Evolutionary conservation across 2,329 filamentous ascomycete genomes (phyloP), one percentile per base, ranked within the genome.

Genomic region (Fusarium papillatum): DNA sequence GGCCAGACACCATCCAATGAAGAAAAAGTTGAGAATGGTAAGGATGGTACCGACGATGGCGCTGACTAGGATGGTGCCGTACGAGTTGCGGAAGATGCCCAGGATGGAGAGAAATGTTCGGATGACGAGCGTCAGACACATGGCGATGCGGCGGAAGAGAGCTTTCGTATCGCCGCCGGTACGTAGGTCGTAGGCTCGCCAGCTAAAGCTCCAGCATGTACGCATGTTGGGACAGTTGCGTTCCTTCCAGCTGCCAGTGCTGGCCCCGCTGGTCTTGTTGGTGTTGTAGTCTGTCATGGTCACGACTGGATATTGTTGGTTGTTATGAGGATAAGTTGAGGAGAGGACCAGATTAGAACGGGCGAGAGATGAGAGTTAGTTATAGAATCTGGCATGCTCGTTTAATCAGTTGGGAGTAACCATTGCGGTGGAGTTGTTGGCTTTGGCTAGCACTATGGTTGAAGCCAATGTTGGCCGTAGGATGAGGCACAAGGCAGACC

Each of bases 171-270:
- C 43, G 43, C 19, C 31, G 3, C 57, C 9, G 17, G 38, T 29
- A 10, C 34, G 36, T 5, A 29, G 38, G 38, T 43, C 24, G 24
- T 61, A 61, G 17, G 59, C 59, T 19, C 11, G 10, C 59, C 59
- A 61, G 24, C 59, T 61, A 10, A 61, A 61, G 38, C 59, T 61
- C 59, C 59, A 61, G 38, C 59, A 61, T 2, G 59, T 61, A 4
- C 59, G 59, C 59, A 61, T 61, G 59, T 61, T 61, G 36, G 59
- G 59, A 41, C 59, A 61, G 59, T 61, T 61, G 24, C 59, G 59
- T 2, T 31, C 17, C 24, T 61, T 61, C 59, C 59, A 61, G 38
- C 59, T 60, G 14, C 55, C 55, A 19, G 8, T 39, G 57, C 22
- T 4, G 22, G 16, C 14, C 0, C 22, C 16, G 38, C 24, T 2